A percentile compares a stretch with the other conserved stretches of the same genome.
These are phyloP conservation scores for Serendipita indica DNA, from an alignment of 768 basidiomycete species.

Conservation along the genomic window DNA sequence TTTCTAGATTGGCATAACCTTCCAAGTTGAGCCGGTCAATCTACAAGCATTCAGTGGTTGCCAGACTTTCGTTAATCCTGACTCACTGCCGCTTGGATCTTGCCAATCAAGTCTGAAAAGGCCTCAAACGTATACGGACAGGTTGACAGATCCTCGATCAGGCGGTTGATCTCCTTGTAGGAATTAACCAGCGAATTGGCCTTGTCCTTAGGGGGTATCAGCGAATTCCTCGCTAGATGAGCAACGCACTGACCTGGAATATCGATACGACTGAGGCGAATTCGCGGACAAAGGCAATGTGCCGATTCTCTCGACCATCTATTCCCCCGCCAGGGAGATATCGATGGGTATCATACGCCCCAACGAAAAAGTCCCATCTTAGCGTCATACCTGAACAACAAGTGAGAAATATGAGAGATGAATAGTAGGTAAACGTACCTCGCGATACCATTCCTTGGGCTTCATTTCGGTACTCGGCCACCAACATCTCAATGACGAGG, in stretches of 20 bases:
- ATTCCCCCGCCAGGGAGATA: slow-evolving; percentile 42
- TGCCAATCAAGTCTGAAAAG: slow-evolving; percentile 61
- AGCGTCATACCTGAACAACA: slow-evolving; percentile 66
- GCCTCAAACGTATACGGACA: slow-evolving; percentile 76
- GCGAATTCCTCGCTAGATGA: slow-evolving; percentile 4
- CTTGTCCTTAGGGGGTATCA: slow-evolving; percentile 49
- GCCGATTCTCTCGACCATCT: slow-evolving; percentile 75
- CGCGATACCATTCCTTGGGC: slow-evolving; percentile 84
- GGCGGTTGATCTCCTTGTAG: slow-evolving; percentile 69
- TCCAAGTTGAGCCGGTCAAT: slow-evolving; percentile 92
- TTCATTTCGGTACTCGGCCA: slow-evolving; percentile 88
- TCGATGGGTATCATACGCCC: slow-evolving; percentile 74
- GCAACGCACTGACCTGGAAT: slow-evolving; percentile 46
- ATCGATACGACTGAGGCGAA: slow-evolving; percentile 88
- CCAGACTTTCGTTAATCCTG: not conserved
- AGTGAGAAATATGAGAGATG: not conserved
- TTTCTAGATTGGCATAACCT: slow-evolving; percentile 86
- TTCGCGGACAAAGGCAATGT: slow-evolving; percentile 87
- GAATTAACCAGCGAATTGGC: slow-evolving; percentile 86
- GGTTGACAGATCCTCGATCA: slow-evolving; percentile 74
- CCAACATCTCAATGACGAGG: slow-evolving; percentile 83
- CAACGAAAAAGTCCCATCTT: slow-evolving; percentile 94
- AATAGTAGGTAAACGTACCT: slow-evolving; percentile 36
- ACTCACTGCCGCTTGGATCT: slow-evolving; percentile 72
- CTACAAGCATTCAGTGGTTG: slow-evolving; percentile 24